These are phyloP conservation scores for Musa acuminata DNA, from an alignment of 176 grass and related monocot genomes.

Conservation along the genomic window DNA sequence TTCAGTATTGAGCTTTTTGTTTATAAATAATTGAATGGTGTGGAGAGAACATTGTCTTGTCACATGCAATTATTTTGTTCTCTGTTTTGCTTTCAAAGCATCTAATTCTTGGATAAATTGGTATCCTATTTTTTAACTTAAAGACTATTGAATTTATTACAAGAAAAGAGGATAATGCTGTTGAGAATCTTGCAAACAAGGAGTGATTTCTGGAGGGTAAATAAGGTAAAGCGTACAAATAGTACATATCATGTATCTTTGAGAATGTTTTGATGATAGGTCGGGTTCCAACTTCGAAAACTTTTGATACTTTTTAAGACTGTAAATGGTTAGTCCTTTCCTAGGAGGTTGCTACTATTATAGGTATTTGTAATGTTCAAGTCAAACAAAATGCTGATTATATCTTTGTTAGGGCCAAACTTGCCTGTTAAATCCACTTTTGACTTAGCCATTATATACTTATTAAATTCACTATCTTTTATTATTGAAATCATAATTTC, in stretches of 20 bases:
- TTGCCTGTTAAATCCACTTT: too few relatives aligned
- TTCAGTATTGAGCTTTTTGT: too few relatives aligned
- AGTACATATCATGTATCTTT: neutral
- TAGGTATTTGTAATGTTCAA: neutral
- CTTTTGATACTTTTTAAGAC: neutral
- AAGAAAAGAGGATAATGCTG: neutral
- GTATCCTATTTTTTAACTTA: too few relatives aligned
- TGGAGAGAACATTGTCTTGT: too few relatives aligned
- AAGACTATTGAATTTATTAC: neutral
- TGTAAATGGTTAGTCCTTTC: neutral
- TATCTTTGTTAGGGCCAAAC: too few relatives aligned
- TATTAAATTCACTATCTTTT: neutral
- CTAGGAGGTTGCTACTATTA: neutral
- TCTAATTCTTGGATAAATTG: too few relatives aligned
- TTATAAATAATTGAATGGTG: too few relatives aligned
- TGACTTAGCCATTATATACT: too few relatives aligned
- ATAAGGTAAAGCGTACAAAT: neutral
- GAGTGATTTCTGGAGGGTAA: neutral
- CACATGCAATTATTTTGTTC: too few relatives aligned
- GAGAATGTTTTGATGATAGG: neutral
- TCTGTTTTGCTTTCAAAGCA: too few relatives aligned
- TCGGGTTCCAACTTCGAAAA: neutral
- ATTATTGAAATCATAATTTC: neutral
- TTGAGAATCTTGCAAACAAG: neutral
- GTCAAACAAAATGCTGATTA: neutral